These are phyloP conservation scores for Parathielavia hyrcaniae DNA, from an alignment of 495 filamentous ascomycete species.

Conservation along the genomic window DNA sequence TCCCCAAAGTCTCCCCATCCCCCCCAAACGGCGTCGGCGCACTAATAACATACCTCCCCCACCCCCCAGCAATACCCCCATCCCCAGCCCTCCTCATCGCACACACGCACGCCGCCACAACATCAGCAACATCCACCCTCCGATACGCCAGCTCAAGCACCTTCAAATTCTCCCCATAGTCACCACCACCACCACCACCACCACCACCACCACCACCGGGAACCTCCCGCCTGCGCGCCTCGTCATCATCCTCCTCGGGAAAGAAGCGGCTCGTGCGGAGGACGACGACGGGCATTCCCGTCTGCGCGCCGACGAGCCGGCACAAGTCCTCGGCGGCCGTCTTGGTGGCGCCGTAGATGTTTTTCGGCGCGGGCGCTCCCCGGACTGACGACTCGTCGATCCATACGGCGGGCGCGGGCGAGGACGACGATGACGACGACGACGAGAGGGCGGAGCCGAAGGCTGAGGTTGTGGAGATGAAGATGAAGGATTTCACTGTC, in stretches of 20 bases:
- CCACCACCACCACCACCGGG: background rate
- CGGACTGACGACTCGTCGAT: slow-evolving; percentile 30
- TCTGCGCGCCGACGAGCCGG: slow-evolving; percentile 15
- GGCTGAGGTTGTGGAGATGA: slow-evolving; percentile 30
- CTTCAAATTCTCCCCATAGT: slow-evolving; percentile 31
- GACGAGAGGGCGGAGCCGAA: slow-evolving; percentile 27
- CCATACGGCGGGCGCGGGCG: slow-evolving; percentile 20
- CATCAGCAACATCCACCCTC: slow-evolving; percentile 27
- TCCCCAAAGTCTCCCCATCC: slow-evolving; percentile 7
- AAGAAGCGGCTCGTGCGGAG: slow-evolving; percentile 32
- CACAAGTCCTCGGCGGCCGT: slow-evolving; percentile 29
- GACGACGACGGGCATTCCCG: slow-evolving; percentile 16
- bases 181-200: too few species aligned
- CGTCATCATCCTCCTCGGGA: slow-evolving; percentile 31
- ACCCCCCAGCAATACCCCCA: slow-evolving; percentile 6
- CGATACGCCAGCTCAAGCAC: slow-evolving; percentile 30
- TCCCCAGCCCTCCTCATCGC: slow-evolving; percentile 16
- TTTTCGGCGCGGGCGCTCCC: slow-evolving; percentile 24
- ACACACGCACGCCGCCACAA: slow-evolving; percentile 25
- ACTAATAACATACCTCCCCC: slow-evolving; percentile 25
- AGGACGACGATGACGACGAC: slow-evolving; percentile 7
- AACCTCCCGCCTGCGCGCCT: slow-evolving; percentile 13
- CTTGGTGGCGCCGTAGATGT: slow-evolving; percentile 33
- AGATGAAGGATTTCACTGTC: slow-evolving; percentile 25
- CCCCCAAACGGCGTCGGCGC: slow-evolving; percentile 23